phyloP scores from a whole-genome alignment of 257 asterid species.

The Nicotiana tomentosiformis region DNA sequence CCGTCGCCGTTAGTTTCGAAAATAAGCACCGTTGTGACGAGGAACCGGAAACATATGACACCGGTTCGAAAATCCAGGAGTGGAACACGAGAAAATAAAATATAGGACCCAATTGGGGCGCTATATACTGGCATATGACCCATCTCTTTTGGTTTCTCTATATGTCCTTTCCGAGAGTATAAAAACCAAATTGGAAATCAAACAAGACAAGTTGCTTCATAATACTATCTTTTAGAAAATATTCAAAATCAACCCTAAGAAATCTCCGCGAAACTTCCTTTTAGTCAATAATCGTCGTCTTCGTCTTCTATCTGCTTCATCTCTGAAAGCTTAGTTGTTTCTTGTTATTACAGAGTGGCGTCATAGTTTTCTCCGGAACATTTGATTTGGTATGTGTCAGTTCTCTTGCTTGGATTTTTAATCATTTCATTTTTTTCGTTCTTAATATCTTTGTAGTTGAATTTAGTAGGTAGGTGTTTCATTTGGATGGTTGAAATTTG shows the following conservation, averaged over 20 bases:
- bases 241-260: background rate
- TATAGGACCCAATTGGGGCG: background rate
- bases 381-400: constrained; percentile 20
- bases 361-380: background rate
- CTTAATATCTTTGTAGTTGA: background rate
- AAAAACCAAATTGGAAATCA: background rate
- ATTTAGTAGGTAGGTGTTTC: background rate
- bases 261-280: constrained; percentile 38
- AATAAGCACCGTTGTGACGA: background rate
- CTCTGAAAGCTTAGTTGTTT: constrained; percentile 12
- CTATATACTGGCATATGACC: background rate
- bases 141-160: background rate
- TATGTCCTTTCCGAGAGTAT: background rate
- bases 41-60: background rate
- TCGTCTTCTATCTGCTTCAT: constrained; percentile 4
- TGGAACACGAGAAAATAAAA: no score
- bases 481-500: background rate
- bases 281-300: background rate
- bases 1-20: constrained; percentile 4
- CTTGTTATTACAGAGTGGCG: constrained; percentile 14
- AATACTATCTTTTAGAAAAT: background rate
- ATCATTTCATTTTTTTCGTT: background rate
- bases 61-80: background rate
- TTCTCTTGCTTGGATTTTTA: background rate
- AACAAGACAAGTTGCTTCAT: background rate